Conservation (phyloP, 352 stramenopile species). For the Plasmopara halstedii region DNA sequence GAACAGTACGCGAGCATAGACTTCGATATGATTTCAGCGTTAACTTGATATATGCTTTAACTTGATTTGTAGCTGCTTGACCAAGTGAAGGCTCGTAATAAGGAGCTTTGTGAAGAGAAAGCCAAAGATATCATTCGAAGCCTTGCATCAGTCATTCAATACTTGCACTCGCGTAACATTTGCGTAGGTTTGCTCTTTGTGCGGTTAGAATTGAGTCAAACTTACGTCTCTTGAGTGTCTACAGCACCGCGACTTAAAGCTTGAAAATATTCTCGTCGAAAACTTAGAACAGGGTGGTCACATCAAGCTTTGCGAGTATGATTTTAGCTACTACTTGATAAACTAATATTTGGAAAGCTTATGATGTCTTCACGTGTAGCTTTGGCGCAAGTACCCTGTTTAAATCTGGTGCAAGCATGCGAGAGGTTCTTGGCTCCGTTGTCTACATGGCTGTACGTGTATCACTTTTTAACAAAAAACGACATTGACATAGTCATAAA, state of each 20-base stretch:
- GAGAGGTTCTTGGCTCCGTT: conserved; percentile 67
- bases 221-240: background rate
- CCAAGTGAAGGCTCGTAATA: conserved; percentile 37
- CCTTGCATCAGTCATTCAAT: conserved; percentile 70
- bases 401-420: conserved; percentile 68
- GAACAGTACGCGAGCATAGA: conserved; percentile 32
- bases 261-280: conserved; percentile 80
- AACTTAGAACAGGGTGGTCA: conserved; percentile 33
- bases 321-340: background rate
- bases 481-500: background rate
- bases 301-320: conserved; percentile 81
- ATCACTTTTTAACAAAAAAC: background rate
- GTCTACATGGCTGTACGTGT: conserved; percentile 76
- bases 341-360: conserved; percentile 29
- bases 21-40: background rate
- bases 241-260: conserved; percentile 72
- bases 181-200: conserved; percentile 34
- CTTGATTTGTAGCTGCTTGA: conserved; percentile 37
- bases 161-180: conserved; percentile 75
- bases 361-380: conserved; percentile 24
- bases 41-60: background rate
- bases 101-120: conserved; percentile 43
- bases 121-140: conserved; percentile 54
- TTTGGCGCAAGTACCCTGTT: conserved; percentile 78
- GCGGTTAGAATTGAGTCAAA: background rate